Base-by-base conservation (phyloP, 306 rosid genomes). In the Mimosa pudica region DNA sequence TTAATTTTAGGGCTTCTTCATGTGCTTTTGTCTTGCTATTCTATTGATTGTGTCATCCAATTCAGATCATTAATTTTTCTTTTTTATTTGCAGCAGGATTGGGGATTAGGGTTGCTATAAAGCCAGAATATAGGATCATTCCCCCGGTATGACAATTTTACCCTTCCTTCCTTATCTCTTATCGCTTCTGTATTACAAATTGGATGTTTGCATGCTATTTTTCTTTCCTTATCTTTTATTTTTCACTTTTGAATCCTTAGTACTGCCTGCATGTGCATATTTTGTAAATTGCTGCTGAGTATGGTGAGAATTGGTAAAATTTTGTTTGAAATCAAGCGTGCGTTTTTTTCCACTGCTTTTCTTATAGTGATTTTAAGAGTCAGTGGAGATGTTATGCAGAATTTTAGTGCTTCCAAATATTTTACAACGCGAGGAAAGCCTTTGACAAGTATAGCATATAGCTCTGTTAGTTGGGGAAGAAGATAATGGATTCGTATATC, bases 61-160 rank as follows among this genome's bases (percentile, higher is more conserved):
- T 4, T 69, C 12, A 16, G 42, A 70, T 65, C n/a, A n/a, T n/a
- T n/a, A n/a, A n/a, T n/a, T 77, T 46, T 57, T 75, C 41, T 81
- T 0, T 54, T 76, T 35, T 67, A 77, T 71, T 69, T 89, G 85
- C 91, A 91, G 98, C 92, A 20, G 98, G 97, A 81, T 82, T 91
- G 89, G 97, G 98, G 35, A 90, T 96, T 63, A 87, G 83, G 86
- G 96, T 91, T 78, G 79, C 83, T 47, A 84, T 91, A 38, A 93
- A 89, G 81, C 92, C 96, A 14, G 91, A 90, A 82, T 91, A 84
- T 74, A 90, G 91, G 87, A 96, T 96, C 88, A 86, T 89, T 65
- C 96, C 90, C n/a, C 98, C 98, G 83, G 99, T 96, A 84, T 79
- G 89, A 52, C n/a, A n/a, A n/a, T n/a, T 85, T 79, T 61, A 18